Base-by-base conservation (phyloP, 805 yeast genomes). In the Pichia sporocuriosa region DNA sequence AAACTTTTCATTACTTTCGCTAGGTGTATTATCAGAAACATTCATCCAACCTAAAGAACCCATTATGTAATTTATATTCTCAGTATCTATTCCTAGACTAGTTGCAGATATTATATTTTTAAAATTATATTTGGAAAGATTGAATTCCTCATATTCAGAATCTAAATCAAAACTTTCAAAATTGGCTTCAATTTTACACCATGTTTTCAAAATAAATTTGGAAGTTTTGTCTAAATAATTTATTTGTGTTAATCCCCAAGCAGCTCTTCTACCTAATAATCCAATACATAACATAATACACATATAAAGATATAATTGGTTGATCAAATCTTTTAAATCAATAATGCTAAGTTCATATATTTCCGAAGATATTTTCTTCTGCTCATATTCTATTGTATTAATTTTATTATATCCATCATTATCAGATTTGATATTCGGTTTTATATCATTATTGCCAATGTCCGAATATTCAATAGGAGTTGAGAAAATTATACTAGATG, bases 231-330 rank as follows among this genome's bases (percentile, higher is more conserved):
- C 49, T 7, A 56, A 42, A 39, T 50, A 58, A 28, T 54, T 50
- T 23, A 57, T 40, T 39, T 58, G 57, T 1, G 60, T 51, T 35
- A 52, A 43, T 4, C 59, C 60, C 61, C 57, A 58, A 9, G 60
- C 58, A 50, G 45, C 50, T 34, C 55, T 35, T 16, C 48, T 52
- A 8, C 59, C 53, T 6, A 55, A 37, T 3, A 57, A 54, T 13
- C 57, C 51, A 30, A 52, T 40, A 11, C 48, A 49, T 20, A 59
- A 35, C 3, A 59, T 27, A 16, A 58, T 26, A 21, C 59, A 54
- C 24, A 54, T 48, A 37, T 52, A 51, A 12, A 45, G 42, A 41
- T 56, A 57, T 5, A 56, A 38, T 21, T 58, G 58, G 26, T 49
- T 35, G 25, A 48, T 35, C 21, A 37, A 21, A 28, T 33, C 32